Percentiles rank a stretch among this genome's conserved stretches.
phyloP scores from a whole-genome alignment of 2,329 filamentous ascomycete genomes.

The Fusarium sp. region DNA sequence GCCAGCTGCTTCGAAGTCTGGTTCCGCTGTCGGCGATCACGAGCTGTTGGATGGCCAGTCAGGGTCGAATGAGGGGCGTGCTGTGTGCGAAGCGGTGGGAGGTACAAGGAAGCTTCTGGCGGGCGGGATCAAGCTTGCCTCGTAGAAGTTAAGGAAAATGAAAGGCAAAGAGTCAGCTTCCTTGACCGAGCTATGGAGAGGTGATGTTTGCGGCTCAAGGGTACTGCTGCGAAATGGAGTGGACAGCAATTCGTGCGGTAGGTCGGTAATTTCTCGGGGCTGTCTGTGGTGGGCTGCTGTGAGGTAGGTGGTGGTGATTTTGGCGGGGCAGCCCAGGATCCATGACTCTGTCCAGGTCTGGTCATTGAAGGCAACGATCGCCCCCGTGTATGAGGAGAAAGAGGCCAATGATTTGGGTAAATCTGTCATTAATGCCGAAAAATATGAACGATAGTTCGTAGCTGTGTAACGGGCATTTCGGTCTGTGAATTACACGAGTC shows the following conservation, averaged over 20 bases:
- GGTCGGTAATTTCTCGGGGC: constrained; percentile 47
- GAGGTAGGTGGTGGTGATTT: constrained; percentile 39
- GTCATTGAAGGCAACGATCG: not conserved
- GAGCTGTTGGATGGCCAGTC: constrained; percentile 21
- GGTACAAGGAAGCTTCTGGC: constrained; percentile 28
- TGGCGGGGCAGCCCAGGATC: constrained; percentile 35
- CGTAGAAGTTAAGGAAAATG: constrained; percentile 15
- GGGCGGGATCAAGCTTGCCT: constrained; percentile 17
- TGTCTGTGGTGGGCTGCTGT: constrained; percentile 32
- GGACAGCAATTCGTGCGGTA: constrained; percentile 44
- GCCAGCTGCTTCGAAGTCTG: constrained; percentile 12
- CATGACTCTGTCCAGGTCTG: constrained; percentile 16
- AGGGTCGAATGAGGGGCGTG: constrained; percentile 33
- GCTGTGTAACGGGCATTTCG: not conserved
- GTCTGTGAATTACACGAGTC: not conserved
- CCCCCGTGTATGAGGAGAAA: not conserved
- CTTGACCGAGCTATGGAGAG: constrained; percentile 31
- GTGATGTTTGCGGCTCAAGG: constrained; percentile 30
- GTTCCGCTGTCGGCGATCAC: constrained; percentile 29
- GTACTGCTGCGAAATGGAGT: constrained; percentile 34
- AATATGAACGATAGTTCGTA: not conserved
- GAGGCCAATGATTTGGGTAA: not conserved
- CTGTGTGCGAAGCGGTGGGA: constrained; percentile 18
- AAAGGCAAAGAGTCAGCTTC: constrained; percentile 41
- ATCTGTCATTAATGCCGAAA: not conserved